Evolutionary conservation across 495 filamentous ascomycete species (phyloP).

Genomic region (Parachaetomium inaequale): DNA sequence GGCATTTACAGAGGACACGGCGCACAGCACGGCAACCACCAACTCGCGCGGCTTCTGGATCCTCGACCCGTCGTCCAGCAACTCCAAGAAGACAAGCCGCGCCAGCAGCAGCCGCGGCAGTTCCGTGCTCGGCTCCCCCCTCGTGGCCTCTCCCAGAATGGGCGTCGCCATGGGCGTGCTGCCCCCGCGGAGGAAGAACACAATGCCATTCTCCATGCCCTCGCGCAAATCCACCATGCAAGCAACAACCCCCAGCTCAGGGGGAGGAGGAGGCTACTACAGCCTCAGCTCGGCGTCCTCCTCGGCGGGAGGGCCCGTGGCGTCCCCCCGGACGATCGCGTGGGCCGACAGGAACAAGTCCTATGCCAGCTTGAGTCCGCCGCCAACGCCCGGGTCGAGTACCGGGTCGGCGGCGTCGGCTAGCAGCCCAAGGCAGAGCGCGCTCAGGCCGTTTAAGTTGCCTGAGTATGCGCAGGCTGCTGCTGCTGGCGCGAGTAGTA

Average conservation of each 20-base stretch:
- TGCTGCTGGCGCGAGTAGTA: background rate
- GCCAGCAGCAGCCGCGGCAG: slow-evolving; percentile 10
- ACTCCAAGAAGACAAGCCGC: slow-evolving; percentile 3
- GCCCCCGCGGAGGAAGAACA: slow-evolving; percentile 3
- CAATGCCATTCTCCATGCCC: background rate
- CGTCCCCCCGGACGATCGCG: no score
- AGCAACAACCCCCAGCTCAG: background rate
- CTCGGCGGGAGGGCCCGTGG: background rate
- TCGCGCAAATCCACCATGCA: background rate
- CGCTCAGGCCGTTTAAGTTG: slow-evolving; percentile 1
- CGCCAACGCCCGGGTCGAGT: background rate
- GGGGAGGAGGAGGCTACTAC: no score
- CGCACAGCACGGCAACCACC: slow-evolving; percentile 2
- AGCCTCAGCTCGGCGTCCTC: slow-evolving; percentile 3
- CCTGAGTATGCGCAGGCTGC: slow-evolving; percentile 1
- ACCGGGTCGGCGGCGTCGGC: background rate
- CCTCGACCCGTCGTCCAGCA: background rate
- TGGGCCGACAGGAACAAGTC: slow-evolving; percentile 3
- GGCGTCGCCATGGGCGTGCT: slow-evolving; percentile 2
- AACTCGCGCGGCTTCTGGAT: slow-evolving; percentile 9
- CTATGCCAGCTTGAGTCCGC: background rate
- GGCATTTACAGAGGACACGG: background rate
- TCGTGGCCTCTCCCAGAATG: slow-evolving; percentile 6
- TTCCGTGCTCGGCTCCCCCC: slow-evolving; percentile 2
- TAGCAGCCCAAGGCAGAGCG: slow-evolving; percentile 2